Conservation (phyloP, 257 asterid species). For the Plantago ovata region DNA sequence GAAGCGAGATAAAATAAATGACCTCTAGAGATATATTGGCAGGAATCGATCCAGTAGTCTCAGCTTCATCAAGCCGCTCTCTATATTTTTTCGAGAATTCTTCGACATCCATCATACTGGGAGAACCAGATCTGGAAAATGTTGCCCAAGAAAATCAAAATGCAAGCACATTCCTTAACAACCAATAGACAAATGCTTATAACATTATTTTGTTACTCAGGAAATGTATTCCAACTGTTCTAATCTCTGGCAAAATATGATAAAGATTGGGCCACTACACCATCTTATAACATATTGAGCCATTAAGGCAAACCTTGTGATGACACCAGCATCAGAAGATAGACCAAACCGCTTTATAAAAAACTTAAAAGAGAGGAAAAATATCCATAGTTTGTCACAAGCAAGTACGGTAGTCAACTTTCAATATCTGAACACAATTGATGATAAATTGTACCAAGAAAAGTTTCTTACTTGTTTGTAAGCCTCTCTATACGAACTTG, state of each 20-base stretch:
- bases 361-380: background rate
- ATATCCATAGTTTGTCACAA: background rate
- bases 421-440: background rate
- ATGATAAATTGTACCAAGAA: background rate
- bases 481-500: conserved; percentile 86
- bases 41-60: conserved; percentile 57
- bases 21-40: conserved; percentile 68
- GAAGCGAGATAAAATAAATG: conserved; percentile 14
- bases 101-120: conserved; percentile 72
- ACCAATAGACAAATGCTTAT: background rate
- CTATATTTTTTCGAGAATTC: conserved; percentile 61
- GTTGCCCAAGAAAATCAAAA: conserved; percentile 8
- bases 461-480: conserved; percentile 64
- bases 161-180: background rate
- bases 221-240: background rate
- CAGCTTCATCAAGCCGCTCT: conserved; percentile 70
- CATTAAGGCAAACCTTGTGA: background rate
- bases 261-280: too few species aligned
- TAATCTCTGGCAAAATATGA: too few species aligned
- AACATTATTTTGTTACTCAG: background rate
- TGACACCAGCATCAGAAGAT: background rate
- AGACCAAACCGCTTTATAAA: background rate
- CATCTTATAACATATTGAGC: too few species aligned
- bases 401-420: background rate
- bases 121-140: conserved; percentile 82